phyloP scores from a whole-genome alignment of 163 green algal genomes.

The Prototheca wickerhamii region DNA sequence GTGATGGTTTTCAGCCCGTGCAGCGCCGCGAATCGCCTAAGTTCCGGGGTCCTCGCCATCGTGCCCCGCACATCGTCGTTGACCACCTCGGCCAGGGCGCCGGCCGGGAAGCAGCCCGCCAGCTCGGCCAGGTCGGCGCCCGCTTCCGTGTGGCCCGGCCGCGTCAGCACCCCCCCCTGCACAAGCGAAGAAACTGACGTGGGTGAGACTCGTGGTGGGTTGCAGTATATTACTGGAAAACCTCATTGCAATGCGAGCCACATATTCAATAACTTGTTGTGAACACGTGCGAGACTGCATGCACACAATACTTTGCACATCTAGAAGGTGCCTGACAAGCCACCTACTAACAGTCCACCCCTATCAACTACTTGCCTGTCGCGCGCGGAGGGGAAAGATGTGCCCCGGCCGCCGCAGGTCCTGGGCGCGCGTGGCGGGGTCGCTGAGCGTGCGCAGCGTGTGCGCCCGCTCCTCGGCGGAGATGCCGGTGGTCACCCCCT shows the following conservation, averaged over 20 bases:
- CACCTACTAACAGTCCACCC: background rate
- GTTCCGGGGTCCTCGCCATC: constrained; percentile 80
- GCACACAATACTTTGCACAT: too few species aligned
- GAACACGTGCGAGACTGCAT: too few species aligned
- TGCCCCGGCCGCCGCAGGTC: constrained; percentile 89
- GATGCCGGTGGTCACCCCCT: constrained; percentile 88
- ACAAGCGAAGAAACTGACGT: background rate
- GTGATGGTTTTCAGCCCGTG: constrained; percentile 84
- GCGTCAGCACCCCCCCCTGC: constrained; percentile 69
- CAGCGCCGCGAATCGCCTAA: constrained; percentile 71
- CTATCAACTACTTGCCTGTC: constrained; percentile 16
- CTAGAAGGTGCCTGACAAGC: background rate
- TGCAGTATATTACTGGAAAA: too few species aligned
- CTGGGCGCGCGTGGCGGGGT: constrained; percentile 33
- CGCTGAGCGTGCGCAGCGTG: constrained; percentile 74
- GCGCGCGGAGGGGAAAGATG: constrained; percentile 87
- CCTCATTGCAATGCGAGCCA: too few species aligned
- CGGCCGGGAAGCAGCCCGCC: constrained; percentile 71
- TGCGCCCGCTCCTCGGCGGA: constrained; percentile 75
- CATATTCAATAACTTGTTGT: too few species aligned
- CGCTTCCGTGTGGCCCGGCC: constrained; percentile 91
- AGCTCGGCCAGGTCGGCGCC: constrained; percentile 82
- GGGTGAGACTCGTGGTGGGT: too few species aligned
- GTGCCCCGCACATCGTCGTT: constrained; percentile 54
- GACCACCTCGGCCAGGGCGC: constrained; percentile 90